Evolutionary conservation across 768 basidiomycete species (phyloP), one percentile per base, ranked within the genome.

Genomic region (Pulveroboletus sp.): DNA sequence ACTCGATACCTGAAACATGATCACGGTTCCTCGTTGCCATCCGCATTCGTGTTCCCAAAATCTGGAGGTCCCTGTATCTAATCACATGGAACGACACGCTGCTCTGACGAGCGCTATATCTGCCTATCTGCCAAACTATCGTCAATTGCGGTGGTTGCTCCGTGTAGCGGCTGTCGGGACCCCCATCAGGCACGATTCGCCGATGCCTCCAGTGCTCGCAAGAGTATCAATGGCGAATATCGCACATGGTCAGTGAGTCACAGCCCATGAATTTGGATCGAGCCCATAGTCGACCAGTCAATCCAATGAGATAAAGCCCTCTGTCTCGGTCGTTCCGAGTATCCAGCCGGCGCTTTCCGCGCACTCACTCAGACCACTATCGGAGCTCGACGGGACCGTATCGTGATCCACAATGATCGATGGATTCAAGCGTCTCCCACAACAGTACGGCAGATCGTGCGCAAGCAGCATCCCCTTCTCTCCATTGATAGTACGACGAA

Each of bases 111-210:
- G 10, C 35, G 24, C 35, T 31, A 9, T 38, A 35, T 39, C 58
- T 10, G 6, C 31, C 24, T 18, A 24, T 43, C 39, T 47, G 12
- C n/a, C 33, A 10, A 3, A 27, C 31, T 36, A 26, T 50, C 48
- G 47, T 51, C 55, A 57, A 62, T 65, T 57, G 27, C 33, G 36
- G 43, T 40, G 41, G 46, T 47, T 8, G 3, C 39, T 53, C 59
- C 61, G 50, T 58, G 39, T 30, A 49, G 27, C 48, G 12, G 36
- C 48, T 38, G 30, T 44, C 47, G 48, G 35, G 40, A 36, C 9
- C 14, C 14, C 28, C 21, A 35, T 12, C 26, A 26, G 24, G 8
- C 40, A 21, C 21, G 17, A 24, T 47, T n/a, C 24, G 37, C 43
- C 33, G 40, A 41, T 39, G 24, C n/a, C 33, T 15, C 24, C 51